phyloP scores from a whole-genome alignment of 2,329 filamentous ascomycete genomes.

The Cercospora zeae-maydis region DNA sequence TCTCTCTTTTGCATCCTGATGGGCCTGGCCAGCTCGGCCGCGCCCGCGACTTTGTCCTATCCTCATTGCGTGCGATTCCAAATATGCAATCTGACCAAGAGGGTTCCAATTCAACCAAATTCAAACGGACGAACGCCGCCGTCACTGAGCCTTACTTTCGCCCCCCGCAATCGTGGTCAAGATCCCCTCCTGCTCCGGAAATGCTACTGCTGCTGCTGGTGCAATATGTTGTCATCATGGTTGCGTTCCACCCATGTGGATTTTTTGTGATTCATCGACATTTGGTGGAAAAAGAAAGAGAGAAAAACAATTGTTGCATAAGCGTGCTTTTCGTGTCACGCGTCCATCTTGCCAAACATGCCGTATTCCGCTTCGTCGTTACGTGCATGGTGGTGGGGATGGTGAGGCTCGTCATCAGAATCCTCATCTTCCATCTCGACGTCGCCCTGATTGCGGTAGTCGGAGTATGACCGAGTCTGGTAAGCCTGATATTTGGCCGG shows the following conservation, averaged over 20 bases:
- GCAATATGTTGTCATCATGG: neutral
- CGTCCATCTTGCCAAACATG: slow-evolving; percentile 91
- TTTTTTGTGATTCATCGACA: neutral
- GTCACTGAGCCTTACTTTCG: neutral
- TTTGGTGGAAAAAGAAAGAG: neutral
- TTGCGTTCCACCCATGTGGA: neutral
- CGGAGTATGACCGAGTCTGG: slow-evolving; percentile 46
- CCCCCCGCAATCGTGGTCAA: neutral
- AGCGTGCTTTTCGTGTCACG: slow-evolving; percentile 1
- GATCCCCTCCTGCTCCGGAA: neutral
- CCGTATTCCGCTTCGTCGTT: slow-evolving; percentile 85
- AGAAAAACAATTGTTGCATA: neutral
- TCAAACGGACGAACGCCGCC: neutral
- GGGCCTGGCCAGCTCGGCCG: neutral
- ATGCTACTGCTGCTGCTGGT: neutral
- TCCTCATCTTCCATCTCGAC: slow-evolving; percentile 54
- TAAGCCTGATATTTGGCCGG: slow-evolving; percentile 70
- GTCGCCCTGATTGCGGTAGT: slow-evolving; percentile 36
- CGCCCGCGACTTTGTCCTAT: neutral
- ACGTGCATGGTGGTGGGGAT: slow-evolving; percentile 46
- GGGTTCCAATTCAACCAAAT: neutral
- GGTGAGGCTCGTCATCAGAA: slow-evolving; percentile 34
- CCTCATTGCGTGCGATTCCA: neutral
- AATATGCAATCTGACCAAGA: neutral
- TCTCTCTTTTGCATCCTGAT: neutral